phyloP scores from a whole-genome alignment of 2,329 filamentous ascomycete genomes.

The Nemania sp. region DNA sequence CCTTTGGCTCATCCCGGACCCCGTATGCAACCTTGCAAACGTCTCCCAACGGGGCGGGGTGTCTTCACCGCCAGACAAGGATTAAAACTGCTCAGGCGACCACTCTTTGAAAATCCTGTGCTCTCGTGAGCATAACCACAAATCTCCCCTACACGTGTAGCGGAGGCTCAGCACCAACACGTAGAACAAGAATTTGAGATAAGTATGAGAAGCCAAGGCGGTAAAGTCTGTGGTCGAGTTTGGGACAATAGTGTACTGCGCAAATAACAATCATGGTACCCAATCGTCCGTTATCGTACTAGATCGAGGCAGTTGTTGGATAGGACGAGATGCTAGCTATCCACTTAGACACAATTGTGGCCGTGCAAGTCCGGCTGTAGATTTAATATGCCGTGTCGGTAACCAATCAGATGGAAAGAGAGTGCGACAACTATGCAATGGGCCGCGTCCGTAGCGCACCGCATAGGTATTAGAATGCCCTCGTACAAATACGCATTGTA shows the following conservation, averaged over 20 bases:
- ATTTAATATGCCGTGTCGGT: constrained; percentile 26
- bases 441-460: background rate
- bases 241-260: no score
- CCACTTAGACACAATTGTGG: constrained; percentile 1
- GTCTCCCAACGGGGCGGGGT: constrained; percentile 9
- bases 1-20: constrained; percentile 11
- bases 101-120: constrained; percentile 14
- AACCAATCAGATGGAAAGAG: constrained; percentile 22
- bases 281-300: background rate
- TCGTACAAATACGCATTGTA: constrained; percentile 8
- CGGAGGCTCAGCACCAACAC: background rate
- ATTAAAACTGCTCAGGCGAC: constrained; percentile 16
- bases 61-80: constrained; percentile 25
- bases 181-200: background rate
- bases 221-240: no score
- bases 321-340: no score
- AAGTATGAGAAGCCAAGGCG: no score
- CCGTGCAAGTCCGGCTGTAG: background rate
- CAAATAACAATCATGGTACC: background rate
- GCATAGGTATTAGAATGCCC: background rate
- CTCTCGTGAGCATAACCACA: constrained; percentile 20
- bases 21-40: constrained; percentile 17
- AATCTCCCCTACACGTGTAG: no score
- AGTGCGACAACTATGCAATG: constrained; percentile 2
- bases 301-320: no score